Base-by-base conservation (phyloP, 1,284 basidiomycete species). In the Afroboletus lepidellus region DNA sequence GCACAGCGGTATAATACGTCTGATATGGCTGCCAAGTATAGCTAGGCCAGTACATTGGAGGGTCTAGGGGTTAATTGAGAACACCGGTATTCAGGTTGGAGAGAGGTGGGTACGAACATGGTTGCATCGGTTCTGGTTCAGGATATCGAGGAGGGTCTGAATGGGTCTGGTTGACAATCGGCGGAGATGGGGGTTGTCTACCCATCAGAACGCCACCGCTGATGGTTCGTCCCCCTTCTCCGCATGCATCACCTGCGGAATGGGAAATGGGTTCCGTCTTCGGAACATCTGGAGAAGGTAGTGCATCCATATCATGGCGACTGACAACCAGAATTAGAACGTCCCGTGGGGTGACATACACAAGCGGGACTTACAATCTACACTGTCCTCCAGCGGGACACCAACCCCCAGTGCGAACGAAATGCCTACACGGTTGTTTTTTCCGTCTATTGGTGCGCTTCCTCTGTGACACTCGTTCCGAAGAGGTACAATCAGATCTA, bases 341-440 rank as follows among this genome's bases (percentile, higher is more conserved):
- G n/a, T 12, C 9, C 11, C 15, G n/a, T 45, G 16, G 9, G 16
- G 9, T 37, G 39, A 29, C 33, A 48, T 41, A 18, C 34, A 33
- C 45, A 23, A 46, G 44, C 41, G 37, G 12, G 29, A 61, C 77
- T 57, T 62, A 79, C 78, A 77, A 77, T 55, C 65, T 71, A 54
- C 77, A 79, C n/a, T 66, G 60, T 12, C 70, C 64, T 16, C 72
- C 76, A 12, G 70, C 57, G 3, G 75, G 75, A 58, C 77, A 80
- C 71, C 69, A 73, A 6, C 76, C 78, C 20, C 70, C 65, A 50
- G 71, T 73, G 54, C 71, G 72, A 41, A 71, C 52, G 55, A 72
- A 77, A 60, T 78, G 73, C 51, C 69, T 70, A 54, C 76, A 79
- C 8, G 73, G 66, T 12, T 69, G 64, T 25, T 69, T 77, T 51